Base-by-base conservation (phyloP, 2,329 filamentous ascomycete species). In the Penicillium sp. region DNA sequence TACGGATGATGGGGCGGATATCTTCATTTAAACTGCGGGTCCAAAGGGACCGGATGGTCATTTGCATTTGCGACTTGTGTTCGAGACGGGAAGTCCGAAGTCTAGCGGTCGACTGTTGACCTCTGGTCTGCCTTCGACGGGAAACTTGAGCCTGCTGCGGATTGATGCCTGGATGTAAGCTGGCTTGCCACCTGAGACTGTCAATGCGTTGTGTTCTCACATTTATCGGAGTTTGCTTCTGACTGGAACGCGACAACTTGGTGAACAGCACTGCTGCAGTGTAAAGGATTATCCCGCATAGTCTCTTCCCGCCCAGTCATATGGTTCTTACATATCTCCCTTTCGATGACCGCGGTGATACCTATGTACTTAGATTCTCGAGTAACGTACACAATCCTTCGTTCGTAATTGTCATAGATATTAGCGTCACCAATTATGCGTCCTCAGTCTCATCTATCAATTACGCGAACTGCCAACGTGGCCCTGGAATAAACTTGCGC, bases 161-260 rank as follows among this genome's bases (percentile, higher is more conserved):
- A 70, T 70, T 54, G 69, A 70, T 65, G 67, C 61, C 14, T 70
- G 66, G 66, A 70, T 62, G 69, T 70, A 52, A 62, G 67, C 58
- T n/a, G 5, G 1, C 2, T 24, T 19, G 18, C 31, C 2, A 3
- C 27, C n/a, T 31, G 14, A 27, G 2, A 4, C 46, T 16, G 36
- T 10, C 37, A 31, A 13, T 19, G 37, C 27, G 18, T 18, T 10
- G 10, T 19, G 18, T 36, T 6, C 35, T 36, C 10, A 37, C 24
- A n/a, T 19, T 50, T 51, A 18, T 24, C 11, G 1, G 47, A 69
- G 67, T 65, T 66, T 57, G 59, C 61, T 18, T 58, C 55, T 1
- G 67, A 70, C 54, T 69, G 65, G 64, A 67, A 64, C 40, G 54
- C 59, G 9, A 68, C 65, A 44, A 59, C 7, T 65, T 65, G 33